phyloP scores from a whole-genome alignment of 2,329 filamentous ascomycete genomes.

The Trichoderma sp. region DNA sequence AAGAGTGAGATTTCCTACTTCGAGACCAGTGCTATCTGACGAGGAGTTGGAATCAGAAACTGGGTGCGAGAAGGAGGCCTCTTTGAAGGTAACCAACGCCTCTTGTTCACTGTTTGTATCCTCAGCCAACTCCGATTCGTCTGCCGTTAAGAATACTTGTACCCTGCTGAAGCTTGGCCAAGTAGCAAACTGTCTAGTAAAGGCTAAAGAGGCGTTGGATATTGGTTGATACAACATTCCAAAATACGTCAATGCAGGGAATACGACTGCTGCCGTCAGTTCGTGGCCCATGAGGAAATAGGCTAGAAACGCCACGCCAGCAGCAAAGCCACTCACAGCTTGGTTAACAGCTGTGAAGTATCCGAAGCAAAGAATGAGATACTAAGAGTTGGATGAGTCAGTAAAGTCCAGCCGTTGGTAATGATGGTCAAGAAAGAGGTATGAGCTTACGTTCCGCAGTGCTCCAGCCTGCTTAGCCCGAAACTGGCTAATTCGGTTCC shows the following conservation, averaged over 20 bases:
- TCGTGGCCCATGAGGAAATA: not conserved
- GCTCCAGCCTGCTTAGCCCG: not conserved
- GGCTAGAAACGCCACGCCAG: not conserved
- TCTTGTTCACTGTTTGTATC: not conserved
- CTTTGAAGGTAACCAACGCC: not conserved
- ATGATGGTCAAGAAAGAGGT: not conserved
- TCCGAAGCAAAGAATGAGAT: not conserved
- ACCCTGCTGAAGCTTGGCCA: not conserved
- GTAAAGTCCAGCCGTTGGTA: not conserved
- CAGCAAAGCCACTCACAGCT: not conserved
- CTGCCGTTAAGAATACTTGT: not conserved
- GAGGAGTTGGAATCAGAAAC: not conserved
- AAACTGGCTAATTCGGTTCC: not conserved
- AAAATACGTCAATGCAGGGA: not conserved
- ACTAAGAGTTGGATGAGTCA: not conserved
- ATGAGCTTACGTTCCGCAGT: not conserved
- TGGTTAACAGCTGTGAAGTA: not conserved
- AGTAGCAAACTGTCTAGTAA: not conserved
- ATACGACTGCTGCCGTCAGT: not conserved
- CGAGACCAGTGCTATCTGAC: not conserved
- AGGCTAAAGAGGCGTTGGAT: not conserved
- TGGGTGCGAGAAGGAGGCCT: not conserved
- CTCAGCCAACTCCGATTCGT: not conserved
- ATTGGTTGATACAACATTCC: not conserved
- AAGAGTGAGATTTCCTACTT: not conserved